Conservation (phyloP, 2,329 filamentous ascomycete genomes). For the Sarocladium kiliense region DNA sequence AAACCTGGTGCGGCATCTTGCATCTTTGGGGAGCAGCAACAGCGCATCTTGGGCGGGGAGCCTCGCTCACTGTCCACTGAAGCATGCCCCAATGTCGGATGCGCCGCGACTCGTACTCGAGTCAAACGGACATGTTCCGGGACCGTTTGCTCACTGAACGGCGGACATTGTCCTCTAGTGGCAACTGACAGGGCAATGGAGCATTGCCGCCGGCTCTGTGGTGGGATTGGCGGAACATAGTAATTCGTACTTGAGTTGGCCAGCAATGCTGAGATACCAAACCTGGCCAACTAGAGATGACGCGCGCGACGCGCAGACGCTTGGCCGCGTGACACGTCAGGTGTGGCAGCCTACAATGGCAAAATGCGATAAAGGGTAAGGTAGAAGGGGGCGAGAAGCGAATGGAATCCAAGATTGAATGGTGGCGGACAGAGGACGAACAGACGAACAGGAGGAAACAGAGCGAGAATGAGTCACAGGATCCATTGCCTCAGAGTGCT, state of each 20-base stretch:
- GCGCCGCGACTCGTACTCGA: not conserved
- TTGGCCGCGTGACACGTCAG: constrained; percentile 5
- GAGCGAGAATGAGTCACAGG: constrained; percentile 9
- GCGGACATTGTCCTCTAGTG: not conserved
- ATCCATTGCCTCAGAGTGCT: not conserved
- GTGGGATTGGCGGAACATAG: too few relatives aligned
- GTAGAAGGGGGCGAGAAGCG: not conserved
- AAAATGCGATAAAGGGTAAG: not conserved
- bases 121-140: not conserved
- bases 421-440: not conserved
- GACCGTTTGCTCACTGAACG: not conserved
- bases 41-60: too few relatives aligned
- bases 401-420: not conserved
- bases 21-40: not conserved
- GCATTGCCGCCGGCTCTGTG: too few relatives aligned
- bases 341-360: constrained; percentile 1
- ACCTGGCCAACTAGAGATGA: not conserved
- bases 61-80: too few relatives aligned
- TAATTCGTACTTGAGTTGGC: too few relatives aligned
- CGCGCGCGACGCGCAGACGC: constrained; percentile 8
- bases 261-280: too few relatives aligned
- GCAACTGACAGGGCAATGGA: not conserved
- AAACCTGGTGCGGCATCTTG: constrained; percentile 1
- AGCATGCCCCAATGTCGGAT: not conserved
- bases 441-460: not conserved